phyloP scores from a whole-genome alignment of 257 asterid species.

The Plectranthus barbatus region DNA sequence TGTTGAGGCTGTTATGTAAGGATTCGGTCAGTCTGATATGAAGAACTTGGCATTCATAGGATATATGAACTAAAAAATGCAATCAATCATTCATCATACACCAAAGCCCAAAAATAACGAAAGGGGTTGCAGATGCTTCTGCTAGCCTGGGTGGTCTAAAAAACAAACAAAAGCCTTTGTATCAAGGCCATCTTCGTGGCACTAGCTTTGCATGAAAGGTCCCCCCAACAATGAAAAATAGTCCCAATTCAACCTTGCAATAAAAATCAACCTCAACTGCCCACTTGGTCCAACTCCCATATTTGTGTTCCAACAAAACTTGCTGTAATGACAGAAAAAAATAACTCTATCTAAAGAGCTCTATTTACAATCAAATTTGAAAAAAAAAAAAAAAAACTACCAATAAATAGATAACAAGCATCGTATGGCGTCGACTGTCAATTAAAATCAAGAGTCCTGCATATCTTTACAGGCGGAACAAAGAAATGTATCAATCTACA shows the following conservation, averaged over 20 bases:
- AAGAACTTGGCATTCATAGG: neutral
- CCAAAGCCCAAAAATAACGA: too few relatives aligned
- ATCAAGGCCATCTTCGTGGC: neutral
- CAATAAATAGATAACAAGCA: neutral
- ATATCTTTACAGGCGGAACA: neutral
- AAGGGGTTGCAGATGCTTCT: neutral
- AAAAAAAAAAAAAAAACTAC: neutral
- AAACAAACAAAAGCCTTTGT: slow-evolving; percentile 1
- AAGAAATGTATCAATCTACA: neutral
- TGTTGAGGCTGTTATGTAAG: neutral
- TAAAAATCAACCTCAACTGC: neutral
- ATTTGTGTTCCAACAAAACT: neutral
- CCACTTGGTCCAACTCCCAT: neutral
- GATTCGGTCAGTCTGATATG: neutral
- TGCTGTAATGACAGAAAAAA: neutral
- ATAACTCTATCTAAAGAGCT: too few relatives aligned
- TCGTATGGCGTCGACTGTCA: neutral
- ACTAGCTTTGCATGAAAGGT: too few relatives aligned
- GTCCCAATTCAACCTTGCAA: neutral
- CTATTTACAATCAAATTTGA: neutral
- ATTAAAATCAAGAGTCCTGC: neutral
- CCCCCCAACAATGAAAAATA: neutral
- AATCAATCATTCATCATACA: too few relatives aligned
- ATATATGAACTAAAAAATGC: neutral
- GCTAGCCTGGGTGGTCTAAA: neutral